Base-by-base conservation (phyloP, 306 rosid genomes). In the Rubus idaeus region DNA sequence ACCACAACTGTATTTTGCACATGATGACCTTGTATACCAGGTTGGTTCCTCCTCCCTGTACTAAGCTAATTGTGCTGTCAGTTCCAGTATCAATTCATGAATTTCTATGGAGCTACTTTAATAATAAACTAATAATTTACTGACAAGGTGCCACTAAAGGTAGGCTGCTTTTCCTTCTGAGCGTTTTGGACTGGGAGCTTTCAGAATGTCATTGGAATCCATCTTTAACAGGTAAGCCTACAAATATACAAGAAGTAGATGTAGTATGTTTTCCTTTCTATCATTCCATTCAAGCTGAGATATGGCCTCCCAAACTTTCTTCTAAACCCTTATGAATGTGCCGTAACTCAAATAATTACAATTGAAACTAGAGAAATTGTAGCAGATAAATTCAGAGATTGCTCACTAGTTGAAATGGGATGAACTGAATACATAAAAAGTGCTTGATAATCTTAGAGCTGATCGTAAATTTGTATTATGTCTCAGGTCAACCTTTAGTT, bases 171-270 rank as follows among this genome's bases (percentile, higher is more conserved):
- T 94, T 89, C 97, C 98, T 76, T 81, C 92, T 70, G 96, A 89
- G 81, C 98, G 97, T 80, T 79, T 94, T 83, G 96, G 98, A 61
- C 77, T 94, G 96, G 98, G 98, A 81, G 97, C 97, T 87, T 94
- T 92, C 93, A 88, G 97, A 74, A 91, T 92, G 80, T 97, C 97
- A 71, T 71, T 91, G 76, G 97, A 94, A 83, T 85, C 98, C 80
- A 83, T 94, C 84, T 92, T 90, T 87, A 90, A 88, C 73, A 80
- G 86, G 98, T 91, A 85, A 78, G 85, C 21, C 70, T 58, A 81
- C 64, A 68, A 74, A 77, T 56, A 56, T 76, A 42, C 71, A n/a
- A 30, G 72, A 72, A 23, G 30, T 76, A 21, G 20, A 14, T 62
- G 23, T 20, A 26, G 10, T 30, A 18, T 18, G 44, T 68, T 49